Conservation (phyloP, 441 rosid species). For the Pelargonium hybrid region DNA sequence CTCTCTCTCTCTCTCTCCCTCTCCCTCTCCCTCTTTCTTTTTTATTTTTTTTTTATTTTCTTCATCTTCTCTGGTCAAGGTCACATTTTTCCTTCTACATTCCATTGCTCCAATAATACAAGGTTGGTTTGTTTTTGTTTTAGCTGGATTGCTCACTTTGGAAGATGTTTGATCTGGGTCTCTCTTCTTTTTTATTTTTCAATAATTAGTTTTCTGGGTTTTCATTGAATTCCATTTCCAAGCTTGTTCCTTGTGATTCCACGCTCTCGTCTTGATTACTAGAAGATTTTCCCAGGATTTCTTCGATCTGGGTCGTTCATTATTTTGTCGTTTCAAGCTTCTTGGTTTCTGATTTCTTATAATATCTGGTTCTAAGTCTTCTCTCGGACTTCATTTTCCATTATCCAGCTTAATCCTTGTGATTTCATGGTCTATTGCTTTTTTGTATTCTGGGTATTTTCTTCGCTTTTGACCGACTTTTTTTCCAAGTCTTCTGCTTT, state of each 20-base stretch:
- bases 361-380: not conserved
- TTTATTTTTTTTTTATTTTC: constrained; percentile 3
- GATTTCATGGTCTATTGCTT: not conserved
- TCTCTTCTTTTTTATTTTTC: not conserved
- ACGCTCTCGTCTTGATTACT: not conserved
- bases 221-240: not conserved
- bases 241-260: not conserved
- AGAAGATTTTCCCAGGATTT: not conserved
- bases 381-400: not conserved
- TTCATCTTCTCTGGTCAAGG: constrained; percentile 18
- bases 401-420: not conserved
- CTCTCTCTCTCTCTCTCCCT: not conserved
- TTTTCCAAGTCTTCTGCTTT: not conserved
- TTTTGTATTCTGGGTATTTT: not conserved
- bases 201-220: constrained; percentile 2
- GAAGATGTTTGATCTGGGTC: not conserved
- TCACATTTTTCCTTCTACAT: constrained; percentile 13
- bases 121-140: not conserved
- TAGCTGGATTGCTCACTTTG: no score
- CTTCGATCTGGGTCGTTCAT: constrained; percentile 3
- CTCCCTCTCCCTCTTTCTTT: not conserved
- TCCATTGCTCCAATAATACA: not conserved
- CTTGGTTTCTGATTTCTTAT: not conserved
- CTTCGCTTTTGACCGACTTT: not conserved
- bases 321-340: not conserved